These are phyloP conservation scores for Fraxinus americana DNA, from an alignment of 257 asterid genomes.

Conservation along the genomic window DNA sequence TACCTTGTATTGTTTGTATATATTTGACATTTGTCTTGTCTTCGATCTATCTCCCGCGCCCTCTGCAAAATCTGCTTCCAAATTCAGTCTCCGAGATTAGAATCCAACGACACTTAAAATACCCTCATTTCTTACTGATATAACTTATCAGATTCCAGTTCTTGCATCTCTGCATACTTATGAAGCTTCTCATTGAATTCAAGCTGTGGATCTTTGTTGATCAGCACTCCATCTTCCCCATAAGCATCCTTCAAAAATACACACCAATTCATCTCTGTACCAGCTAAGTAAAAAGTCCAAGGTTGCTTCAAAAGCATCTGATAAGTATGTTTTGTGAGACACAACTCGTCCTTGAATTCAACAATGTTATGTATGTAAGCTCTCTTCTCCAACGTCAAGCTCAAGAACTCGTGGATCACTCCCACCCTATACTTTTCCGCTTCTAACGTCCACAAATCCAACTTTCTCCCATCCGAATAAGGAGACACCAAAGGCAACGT, in stretches of 20 bases:
- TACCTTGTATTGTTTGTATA: neutral
- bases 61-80: neutral
- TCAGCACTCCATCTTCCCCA: slow-evolving; percentile 67
- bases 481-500: slow-evolving; percentile 93
- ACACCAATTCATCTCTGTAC: slow-evolving; percentile 98
- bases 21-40: neutral
- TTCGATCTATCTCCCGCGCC: neutral
- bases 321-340: slow-evolving; percentile 81
- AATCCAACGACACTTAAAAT: neutral
- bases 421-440: slow-evolving; percentile 94
- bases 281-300: slow-evolving; percentile 78
- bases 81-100: neutral
- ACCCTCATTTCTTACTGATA: slow-evolving; percentile 9
- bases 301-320: slow-evolving; percentile 88
- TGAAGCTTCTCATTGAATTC: slow-evolving; percentile 67
- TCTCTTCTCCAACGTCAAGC: slow-evolving; percentile 93
- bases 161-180: slow-evolving; percentile 64
- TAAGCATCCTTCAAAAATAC: slow-evolving; percentile 88
- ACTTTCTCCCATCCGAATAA: slow-evolving; percentile 74
- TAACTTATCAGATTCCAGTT: slow-evolving; percentile 30
- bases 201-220: slow-evolving; percentile 75
- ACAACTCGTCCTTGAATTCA: slow-evolving; percentile 91
- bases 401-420: slow-evolving; percentile 83
- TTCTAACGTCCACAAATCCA: slow-evolving; percentile 87
- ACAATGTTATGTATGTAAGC: slow-evolving; percentile 92